phyloP scores from a whole-genome alignment of 2,329 filamentous ascomycete species.

The Sporothrix variecibatus region DNA sequence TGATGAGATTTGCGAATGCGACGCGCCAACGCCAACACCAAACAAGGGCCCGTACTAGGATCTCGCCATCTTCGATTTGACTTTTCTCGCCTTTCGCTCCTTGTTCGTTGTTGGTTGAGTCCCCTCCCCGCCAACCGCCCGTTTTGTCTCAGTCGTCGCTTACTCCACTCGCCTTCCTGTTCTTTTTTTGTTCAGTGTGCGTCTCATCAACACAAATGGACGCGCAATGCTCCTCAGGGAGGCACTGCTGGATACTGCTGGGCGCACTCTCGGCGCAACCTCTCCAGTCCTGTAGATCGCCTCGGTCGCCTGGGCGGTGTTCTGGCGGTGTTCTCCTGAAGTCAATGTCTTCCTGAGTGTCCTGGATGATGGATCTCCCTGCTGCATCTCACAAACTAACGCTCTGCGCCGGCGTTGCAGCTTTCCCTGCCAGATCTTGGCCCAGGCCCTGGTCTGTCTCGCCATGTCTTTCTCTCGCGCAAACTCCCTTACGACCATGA shows the following conservation, averaged over 20 bases:
- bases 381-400: background rate
- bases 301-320: background rate
- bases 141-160: background rate
- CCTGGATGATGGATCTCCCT: background rate
- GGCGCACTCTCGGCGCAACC: background rate
- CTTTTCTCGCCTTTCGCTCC: background rate
- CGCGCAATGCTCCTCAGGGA: background rate
- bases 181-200: background rate
- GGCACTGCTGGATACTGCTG: background rate
- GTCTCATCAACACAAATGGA: background rate
- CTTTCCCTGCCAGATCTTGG: slow-evolving; percentile 10
- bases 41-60: slow-evolving; percentile 1
- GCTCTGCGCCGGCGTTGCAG: slow-evolving; percentile 9
- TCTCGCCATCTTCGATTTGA: background rate
- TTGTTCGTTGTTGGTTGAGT: too few relatives aligned
- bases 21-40: slow-evolving; percentile 9
- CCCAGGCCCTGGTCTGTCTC: background rate
- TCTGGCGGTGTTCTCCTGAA: background rate
- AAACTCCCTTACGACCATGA: slow-evolving; percentile 2
- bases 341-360: too few relatives aligned
- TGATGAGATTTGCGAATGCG: background rate
- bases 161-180: slow-evolving; percentile 6
- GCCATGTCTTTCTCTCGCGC: background rate
- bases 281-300: background rate
- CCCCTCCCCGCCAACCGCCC: background rate